Percentiles rank a stretch among this genome's conserved stretches.
Conservation (phyloP, 495 filamentous ascomycete genomes). For the Xylaria cubensis region DNA sequence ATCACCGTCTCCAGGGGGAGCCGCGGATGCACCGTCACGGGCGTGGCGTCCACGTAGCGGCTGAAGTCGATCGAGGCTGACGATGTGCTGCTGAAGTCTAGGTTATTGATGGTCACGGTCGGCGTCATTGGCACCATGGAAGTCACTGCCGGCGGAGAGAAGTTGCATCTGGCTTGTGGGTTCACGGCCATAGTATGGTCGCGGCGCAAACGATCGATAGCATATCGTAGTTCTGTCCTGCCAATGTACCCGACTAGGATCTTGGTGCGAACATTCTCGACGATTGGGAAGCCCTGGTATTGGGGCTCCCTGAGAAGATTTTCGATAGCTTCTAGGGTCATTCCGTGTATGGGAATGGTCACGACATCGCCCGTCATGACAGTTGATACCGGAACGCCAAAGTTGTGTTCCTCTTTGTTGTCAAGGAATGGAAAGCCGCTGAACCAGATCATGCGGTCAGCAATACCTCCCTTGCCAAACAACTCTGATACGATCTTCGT, state of each 20-base stretch:
- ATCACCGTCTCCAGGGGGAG: conserved; percentile 96
- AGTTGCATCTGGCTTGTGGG: conserved; percentile 73
- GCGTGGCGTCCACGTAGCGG: conserved; percentile 88
- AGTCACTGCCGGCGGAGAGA: conserved; percentile 67
- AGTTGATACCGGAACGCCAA: conserved; percentile 91
- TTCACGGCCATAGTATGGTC: conserved; percentile 72
- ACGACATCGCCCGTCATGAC: conserved; percentile 86
- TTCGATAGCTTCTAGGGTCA: conserved; percentile 76
- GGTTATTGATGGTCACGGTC: conserved; percentile 65
- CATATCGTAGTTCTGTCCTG: conserved; percentile 90
- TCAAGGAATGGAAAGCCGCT: conserved; percentile 97
- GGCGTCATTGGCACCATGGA: conserved; percentile 60
- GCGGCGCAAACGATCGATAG: conserved; percentile 82
- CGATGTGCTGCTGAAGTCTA: conserved; percentile 39
- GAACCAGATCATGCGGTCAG: conserved; percentile 99
- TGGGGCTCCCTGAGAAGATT: conserved; percentile 77
- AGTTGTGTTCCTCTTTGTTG: conserved; percentile 97
- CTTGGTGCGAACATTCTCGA: conserved; percentile 74
- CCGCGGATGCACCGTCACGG: conserved; percentile 88
- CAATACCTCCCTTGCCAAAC: conserved; percentile 94
- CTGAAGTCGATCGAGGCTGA: conserved; percentile 80
- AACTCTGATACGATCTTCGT: conserved; percentile 93
- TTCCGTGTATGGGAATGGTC: conserved; percentile 74
- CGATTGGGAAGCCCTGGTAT: conserved; percentile 94
- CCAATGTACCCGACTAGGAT: conserved; percentile 92